Percentiles rank a stretch among this genome's conserved stretches.
phyloP scores from a whole-genome alignment of 1,139 yeast species.

The Saccharomycopsis hybrid region DNA sequence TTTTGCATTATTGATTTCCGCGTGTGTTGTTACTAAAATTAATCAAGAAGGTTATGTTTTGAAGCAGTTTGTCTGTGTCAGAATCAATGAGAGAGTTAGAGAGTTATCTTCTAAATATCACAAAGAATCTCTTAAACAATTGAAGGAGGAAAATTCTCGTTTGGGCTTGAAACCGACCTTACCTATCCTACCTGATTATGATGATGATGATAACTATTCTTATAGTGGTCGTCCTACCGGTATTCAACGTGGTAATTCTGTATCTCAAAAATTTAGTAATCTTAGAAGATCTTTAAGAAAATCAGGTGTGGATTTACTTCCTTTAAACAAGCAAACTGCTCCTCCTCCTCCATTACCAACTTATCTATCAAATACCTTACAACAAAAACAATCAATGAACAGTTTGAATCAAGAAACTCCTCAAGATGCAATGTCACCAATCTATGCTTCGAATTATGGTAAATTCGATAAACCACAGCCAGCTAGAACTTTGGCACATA shows the following conservation, averaged over 20 bases:
- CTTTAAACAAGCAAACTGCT: slow-evolving; percentile 15
- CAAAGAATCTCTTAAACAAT: slow-evolving; percentile 26
- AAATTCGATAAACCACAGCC: too few relatives aligned
- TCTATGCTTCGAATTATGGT: too few relatives aligned
- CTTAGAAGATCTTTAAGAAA: slow-evolving; percentile 15
- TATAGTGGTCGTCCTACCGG: not conserved
- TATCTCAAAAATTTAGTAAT: not conserved
- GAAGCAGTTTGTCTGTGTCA: slow-evolving; percentile 52
- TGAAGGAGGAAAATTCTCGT: slow-evolving; percentile 26
- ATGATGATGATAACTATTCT: slow-evolving; percentile 8
- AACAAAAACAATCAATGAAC: slow-evolving; percentile 5
- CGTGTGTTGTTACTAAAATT: slow-evolving; percentile 50
- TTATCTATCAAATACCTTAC: not conserved
- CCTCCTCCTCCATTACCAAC: slow-evolving; percentile 10
- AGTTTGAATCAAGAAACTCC: not conserved
- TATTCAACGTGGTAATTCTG: not conserved
- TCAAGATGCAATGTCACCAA: slow-evolving; percentile 7
- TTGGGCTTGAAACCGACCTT: slow-evolving; percentile 24
- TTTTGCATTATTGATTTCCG: slow-evolving; percentile 48
- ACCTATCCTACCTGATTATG: slow-evolving; percentile 21
- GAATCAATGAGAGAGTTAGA: slow-evolving; percentile 51
- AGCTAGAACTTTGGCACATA: too few relatives aligned
- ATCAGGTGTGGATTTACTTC: slow-evolving; percentile 18
- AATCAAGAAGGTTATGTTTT: slow-evolving; percentile 34
- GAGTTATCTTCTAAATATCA: slow-evolving; percentile 44